phyloP scores from a whole-genome alignment of 1,284 basidiomycete species.

The Waitea zeae region DNA sequence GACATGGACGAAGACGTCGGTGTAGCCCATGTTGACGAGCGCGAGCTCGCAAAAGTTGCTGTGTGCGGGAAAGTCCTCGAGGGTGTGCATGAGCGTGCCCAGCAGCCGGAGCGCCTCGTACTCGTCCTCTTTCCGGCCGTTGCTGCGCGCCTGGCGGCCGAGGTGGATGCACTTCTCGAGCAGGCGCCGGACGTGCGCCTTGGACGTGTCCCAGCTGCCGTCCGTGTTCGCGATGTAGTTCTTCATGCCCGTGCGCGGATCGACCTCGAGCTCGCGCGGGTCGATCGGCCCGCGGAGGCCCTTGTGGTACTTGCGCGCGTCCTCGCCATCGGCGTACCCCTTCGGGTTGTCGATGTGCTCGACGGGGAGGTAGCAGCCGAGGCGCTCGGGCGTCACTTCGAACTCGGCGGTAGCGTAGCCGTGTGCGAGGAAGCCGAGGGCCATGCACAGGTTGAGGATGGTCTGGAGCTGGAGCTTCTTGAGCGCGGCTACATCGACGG shows the following conservation, averaged over 20 bases:
- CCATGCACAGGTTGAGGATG: constrained; percentile 80
- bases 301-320: constrained; percentile 62
- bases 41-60: constrained; percentile 79
- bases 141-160: constrained; percentile 40
- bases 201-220: constrained; percentile 79
- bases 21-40: constrained; percentile 58
- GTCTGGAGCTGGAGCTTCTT: constrained; percentile 64
- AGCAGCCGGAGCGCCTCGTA: constrained; percentile 35
- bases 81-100: constrained; percentile 46
- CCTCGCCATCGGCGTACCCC: constrained; percentile 77
- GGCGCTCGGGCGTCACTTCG: constrained; percentile 76
- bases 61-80: constrained; percentile 82
- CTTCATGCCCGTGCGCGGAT: constrained; percentile 84
- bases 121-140: constrained; percentile 48
- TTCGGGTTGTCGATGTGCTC: constrained; percentile 87
- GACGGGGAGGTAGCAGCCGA: constrained; percentile 75
- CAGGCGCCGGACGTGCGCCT: constrained; percentile 62
- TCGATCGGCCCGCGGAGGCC: constrained; percentile 57
- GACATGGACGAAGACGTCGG: constrained; percentile 78
- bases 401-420: constrained; percentile 80
- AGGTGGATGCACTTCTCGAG: constrained; percentile 58
- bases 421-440: constrained; percentile 76
- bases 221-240: constrained; percentile 87
- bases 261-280: constrained; percentile 76
- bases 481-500: constrained; percentile 69